Evolutionary conservation across 495 filamentous ascomycete species (phyloP), one percentile per base, ranked within the genome.

Genomic region (Penicillium fimorum): DNA sequence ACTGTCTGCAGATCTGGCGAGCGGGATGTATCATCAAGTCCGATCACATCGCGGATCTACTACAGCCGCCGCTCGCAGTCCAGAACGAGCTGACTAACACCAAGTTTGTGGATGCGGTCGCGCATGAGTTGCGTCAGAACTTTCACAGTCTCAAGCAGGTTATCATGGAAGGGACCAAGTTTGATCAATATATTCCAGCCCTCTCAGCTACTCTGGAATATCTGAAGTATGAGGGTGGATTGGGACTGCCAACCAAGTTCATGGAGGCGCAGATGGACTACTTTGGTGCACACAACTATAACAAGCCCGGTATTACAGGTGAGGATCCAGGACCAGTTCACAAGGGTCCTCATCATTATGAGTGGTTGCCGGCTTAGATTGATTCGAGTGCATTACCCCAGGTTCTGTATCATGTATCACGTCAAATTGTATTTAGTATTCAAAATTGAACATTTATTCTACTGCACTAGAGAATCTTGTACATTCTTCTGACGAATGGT

Each of bases 241-340:
- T 77, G 7, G 72, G 72, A 46, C 57, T 87, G 18, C 84, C 89
- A 5, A 88, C 87, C 10, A 77, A 82, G 62, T 90, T 90, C 61
- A 85, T 86, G 78, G 87, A 91, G 65, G 87, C 86, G 6, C 81
- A 91, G 69, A 75, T 90, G 75, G 86, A 91, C 65, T 90, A 83
- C 57, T 91, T 91, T 57, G 87, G 87, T n/a, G 78, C 79, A 10
- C 86, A 89, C 65, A 79, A 78, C 64, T 91, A 82, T 61, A 86
- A 90, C 61, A 73, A 73, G 53, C 70, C 71, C 0, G 68, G 71
- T 11, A 60, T 76, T 55, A 57, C 64, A 0, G 72, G 72, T n/a
- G 75, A 76, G 41, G 75, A 76, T 57, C 73, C 73, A 17, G 75
- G 73, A 5, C 69, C 64, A 0, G 70, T 72, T 15, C 60, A 59